phyloP scores from a whole-genome alignment of 1,139 yeast genomes.

The Pichia sp. region DNA sequence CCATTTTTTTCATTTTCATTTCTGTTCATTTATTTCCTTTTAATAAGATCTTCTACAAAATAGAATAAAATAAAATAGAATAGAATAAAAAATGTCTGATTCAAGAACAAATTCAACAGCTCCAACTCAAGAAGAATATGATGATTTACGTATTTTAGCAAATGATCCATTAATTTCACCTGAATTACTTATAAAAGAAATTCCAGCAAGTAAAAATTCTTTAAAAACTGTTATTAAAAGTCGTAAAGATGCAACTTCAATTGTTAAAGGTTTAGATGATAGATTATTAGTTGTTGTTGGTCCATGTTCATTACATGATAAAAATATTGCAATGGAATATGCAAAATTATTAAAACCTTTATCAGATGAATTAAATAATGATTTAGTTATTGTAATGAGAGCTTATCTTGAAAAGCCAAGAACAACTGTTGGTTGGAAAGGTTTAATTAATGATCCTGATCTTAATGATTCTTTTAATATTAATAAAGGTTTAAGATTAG shows the following conservation, averaged over 20 bases:
- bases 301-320: slow-evolving; percentile 95
- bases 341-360: slow-evolving; percentile 63
- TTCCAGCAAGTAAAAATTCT: slow-evolving; percentile 58
- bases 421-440: slow-evolving; percentile 99
- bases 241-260: slow-evolving; percentile 66
- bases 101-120: slow-evolving; percentile 29
- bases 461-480: slow-evolving; percentile 88
- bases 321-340: slow-evolving; percentile 83
- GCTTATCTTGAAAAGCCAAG: slow-evolving; percentile 98
- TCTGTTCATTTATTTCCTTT: too few relatives aligned
- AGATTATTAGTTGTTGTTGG: slow-evolving; percentile 79
- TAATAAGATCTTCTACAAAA: too few relatives aligned
- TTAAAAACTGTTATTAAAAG: slow-evolving; percentile 68
- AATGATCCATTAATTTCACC: slow-evolving; percentile 92
- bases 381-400: slow-evolving; percentile 85
- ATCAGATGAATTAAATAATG: slow-evolving; percentile 64
- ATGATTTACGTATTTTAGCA: slow-evolving; percentile 82
- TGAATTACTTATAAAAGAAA: slow-evolving; percentile 72
- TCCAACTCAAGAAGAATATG: slow-evolving; percentile 67
- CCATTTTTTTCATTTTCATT: too few relatives aligned
- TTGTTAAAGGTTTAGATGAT: slow-evolving; percentile 68
- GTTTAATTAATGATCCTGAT: slow-evolving; percentile 94
- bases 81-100: too few relatives aligned
- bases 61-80: too few relatives aligned
- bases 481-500: slow-evolving; percentile 86